These are phyloP conservation scores for Dicorynia guianensis DNA, from an alignment of 306 rosid species.

Conservation along the genomic window DNA sequence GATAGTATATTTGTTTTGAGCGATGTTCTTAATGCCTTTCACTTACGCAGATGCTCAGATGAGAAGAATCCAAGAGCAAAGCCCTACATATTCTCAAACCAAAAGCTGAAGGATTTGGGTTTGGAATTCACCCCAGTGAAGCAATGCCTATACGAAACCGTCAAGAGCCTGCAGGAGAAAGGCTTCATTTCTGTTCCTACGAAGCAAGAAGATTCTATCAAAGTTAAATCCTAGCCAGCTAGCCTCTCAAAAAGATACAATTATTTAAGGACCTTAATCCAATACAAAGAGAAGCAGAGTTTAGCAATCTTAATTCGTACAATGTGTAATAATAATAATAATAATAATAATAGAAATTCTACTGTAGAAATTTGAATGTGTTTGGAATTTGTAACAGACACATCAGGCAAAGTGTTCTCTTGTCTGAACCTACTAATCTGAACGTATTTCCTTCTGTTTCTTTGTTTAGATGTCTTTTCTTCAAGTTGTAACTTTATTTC, in stretches of 20 bases:
- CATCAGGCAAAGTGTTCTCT: background rate
- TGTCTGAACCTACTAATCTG: background rate
- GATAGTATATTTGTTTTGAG: too few species aligned
- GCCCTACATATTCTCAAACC: constrained; percentile 73
- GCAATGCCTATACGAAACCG: constrained; percentile 84
- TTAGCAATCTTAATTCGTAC: background rate
- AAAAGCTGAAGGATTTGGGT: constrained; percentile 79
- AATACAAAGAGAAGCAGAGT: background rate
- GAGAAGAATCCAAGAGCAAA: constrained; percentile 75
- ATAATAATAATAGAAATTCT: background rate
- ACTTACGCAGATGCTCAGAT: constrained; percentile 70
- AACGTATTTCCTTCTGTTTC: background rate
- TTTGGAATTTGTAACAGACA: background rate
- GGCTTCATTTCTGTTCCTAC: constrained; percentile 71
- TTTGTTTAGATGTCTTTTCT: background rate
- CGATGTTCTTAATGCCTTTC: background rate
- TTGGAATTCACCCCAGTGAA: constrained; percentile 75
- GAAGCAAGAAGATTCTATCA: constrained; percentile 49
- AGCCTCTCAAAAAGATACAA: background rate
- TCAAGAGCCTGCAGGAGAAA: constrained; percentile 81
- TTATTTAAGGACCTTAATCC: background rate
- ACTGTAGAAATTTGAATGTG: too few species aligned
- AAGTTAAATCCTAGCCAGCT: constrained; percentile 27
- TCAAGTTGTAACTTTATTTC: background rate
- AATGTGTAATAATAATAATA: too few species aligned